These are phyloP conservation scores for Cordyceps pruinosa DNA, from an alignment of 2,329 filamentous ascomycete species.

Conservation along the genomic window DNA sequence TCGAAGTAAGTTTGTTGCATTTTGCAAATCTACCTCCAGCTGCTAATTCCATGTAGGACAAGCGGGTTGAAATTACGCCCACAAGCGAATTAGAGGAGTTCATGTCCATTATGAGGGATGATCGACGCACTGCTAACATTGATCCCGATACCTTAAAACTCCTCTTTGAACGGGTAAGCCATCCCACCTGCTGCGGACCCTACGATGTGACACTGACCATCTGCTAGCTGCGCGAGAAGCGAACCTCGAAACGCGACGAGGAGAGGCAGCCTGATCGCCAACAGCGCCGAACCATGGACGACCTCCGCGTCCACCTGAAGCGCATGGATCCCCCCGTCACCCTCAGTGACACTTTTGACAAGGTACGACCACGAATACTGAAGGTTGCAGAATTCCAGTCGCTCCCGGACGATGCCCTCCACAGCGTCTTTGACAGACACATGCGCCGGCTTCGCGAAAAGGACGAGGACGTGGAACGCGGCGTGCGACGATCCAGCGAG, in stretches of 20 bases:
- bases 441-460: conserved; percentile 87
- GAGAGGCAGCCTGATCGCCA: conserved; percentile 80
- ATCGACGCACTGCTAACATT: conserved; percentile 83
- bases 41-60: conserved; percentile 56
- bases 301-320: conserved; percentile 79
- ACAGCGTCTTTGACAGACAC: conserved; percentile 83
- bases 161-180: conserved; percentile 72
- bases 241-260: conserved; percentile 72
- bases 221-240: conserved; percentile 74
- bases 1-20: conserved; percentile 60
- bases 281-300: conserved; percentile 77
- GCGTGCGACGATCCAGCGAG: conserved; percentile 47
- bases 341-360: conserved; percentile 77
- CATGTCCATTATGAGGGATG: conserved; percentile 69
- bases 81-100: conserved; percentile 89
- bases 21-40: conserved; percentile 13
- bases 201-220: not conserved
- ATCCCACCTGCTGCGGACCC: not conserved
- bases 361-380: conserved; percentile 71
- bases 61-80: conserved; percentile 81
- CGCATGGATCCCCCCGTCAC: conserved; percentile 79
- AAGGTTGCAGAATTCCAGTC: conserved; percentile 79
- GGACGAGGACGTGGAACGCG: conserved; percentile 71
- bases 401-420: conserved; percentile 76
- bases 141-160: conserved; percentile 69